Base-by-base conservation (phyloP, 1,284 basidiomycete species). In the Malassezia pachydermatis region DNA sequence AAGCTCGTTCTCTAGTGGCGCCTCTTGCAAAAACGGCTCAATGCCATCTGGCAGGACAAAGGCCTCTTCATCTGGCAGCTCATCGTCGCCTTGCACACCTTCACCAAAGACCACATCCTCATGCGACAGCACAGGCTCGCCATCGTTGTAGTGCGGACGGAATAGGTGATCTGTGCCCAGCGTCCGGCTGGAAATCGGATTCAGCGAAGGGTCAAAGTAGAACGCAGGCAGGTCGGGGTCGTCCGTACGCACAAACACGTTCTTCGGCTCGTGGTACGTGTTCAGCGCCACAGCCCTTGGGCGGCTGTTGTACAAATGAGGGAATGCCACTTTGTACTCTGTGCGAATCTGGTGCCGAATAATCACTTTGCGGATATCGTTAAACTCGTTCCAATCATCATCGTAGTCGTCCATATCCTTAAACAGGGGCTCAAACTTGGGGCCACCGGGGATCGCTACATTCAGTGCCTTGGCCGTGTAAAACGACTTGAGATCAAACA, bases 361-460 rank as follows among this genome's bases (percentile, higher is more conserved):
- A 73, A 98, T 95, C 70, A 98, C 86, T 75, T 99, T 98, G 77
- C 95, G 92, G 74, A 98, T 95, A 72, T 98, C 94, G 72, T 98
- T 98, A 70, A 99, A 98, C 74, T 98, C 92, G 75, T 96, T 96
- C 89, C 94, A 98, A 72, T 99, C 94, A 73, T 98, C 92, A 68
- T 99, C 94, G 65, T 88, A 95, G 9, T 84, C 80, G 66, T 98
- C 94, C 80, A 89, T 89, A 68, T 99, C 94, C 41, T 90, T 81
- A 75, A 63, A 68, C 22, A 73, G 58, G 14, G 71, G 71, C 50
- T 73, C 71, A 41, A 96, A 98, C 73, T 96, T 96, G 3, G 90
- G 94, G 48, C 94, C 94, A 57, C 94, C 94, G 0, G 94, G 94
- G 58, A 99, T 92, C 38, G 92, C 94, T 79, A 96, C 86, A 75